Conservation (phyloP, 192 early-diverging fungal genomes). For the Bifiguratus adelaidae region DNA sequence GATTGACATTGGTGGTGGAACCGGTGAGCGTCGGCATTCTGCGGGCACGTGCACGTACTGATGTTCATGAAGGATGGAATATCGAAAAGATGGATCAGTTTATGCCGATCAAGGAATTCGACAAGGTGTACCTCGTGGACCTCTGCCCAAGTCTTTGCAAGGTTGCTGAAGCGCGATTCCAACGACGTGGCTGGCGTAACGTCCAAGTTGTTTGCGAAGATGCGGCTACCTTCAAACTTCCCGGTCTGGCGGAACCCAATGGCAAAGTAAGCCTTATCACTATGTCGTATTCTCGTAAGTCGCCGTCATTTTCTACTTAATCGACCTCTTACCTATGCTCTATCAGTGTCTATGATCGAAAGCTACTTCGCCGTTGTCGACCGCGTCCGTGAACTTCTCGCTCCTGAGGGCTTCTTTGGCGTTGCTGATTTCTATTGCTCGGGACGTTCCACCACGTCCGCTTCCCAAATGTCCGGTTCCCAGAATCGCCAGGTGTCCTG, state of each 20-base stretch:
- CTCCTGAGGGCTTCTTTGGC: conserved; percentile 58
- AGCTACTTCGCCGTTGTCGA: conserved; percentile 59
- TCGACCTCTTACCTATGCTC: too few species aligned
- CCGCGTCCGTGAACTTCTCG: conserved; percentile 43
- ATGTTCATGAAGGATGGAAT: conserved; percentile 39
- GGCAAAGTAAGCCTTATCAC: conserved; percentile 66
- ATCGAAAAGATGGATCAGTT: conserved; percentile 67
- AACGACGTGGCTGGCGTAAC: conserved; percentile 67
- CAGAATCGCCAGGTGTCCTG: conserved; percentile 61
- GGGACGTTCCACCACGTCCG: conserved; percentile 18
- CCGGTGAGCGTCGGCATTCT: conserved; percentile 15
- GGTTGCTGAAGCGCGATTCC: conserved; percentile 65
- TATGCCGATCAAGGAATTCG: conserved; percentile 66
- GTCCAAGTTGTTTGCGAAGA: conserved; percentile 73
- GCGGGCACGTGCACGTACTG: neutral
- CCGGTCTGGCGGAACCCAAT: conserved; percentile 37
- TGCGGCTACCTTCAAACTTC: conserved; percentile 57
- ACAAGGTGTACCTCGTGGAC: conserved; percentile 71
- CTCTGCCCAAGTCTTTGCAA: conserved; percentile 73
- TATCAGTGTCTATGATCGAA: conserved; percentile 74
- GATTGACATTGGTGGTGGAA: conserved; percentile 60
- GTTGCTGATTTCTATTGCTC: conserved; percentile 80
- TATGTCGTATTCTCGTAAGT: conserved; percentile 68
- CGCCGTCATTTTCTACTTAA: too few species aligned
- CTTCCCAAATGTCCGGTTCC: conserved; percentile 27